Percentiles rank a stretch among this genome's conserved stretches.
Conservation (phyloP, 106 monocot genomes). For the Amphibolis antarctica region DNA sequence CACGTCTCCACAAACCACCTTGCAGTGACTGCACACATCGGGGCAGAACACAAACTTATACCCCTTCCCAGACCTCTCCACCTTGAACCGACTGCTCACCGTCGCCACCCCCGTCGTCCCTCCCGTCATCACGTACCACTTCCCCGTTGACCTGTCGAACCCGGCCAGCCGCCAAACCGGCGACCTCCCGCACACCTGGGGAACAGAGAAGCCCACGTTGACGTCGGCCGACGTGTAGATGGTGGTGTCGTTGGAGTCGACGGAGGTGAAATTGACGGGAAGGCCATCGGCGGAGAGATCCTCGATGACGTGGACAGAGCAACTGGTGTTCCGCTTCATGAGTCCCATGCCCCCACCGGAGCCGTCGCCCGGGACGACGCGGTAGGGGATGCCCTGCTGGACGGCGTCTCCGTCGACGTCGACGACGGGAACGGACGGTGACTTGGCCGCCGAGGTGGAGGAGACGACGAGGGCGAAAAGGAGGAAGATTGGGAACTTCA, state of each 20-base stretch:
- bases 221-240: constrained; percentile 16
- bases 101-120: constrained; percentile 14
- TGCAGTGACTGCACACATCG: constrained; percentile 24
- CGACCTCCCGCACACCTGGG: constrained; percentile 10
- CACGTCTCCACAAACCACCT: constrained; percentile 34
- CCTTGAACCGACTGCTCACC: constrained; percentile 40
- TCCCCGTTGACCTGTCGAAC: not conserved
- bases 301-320: constrained; percentile 37
- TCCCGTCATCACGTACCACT: constrained; percentile 23
- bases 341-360: constrained; percentile 25
- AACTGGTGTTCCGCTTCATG: not conserved
- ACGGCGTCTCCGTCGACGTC: constrained; percentile 24
- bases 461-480: constrained; percentile 5
- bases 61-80: constrained; percentile 12
- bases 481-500: not conserved
- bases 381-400: constrained; percentile 19
- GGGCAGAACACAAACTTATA: constrained; percentile 47
- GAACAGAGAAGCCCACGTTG: constrained; percentile 17
- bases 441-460: not conserved
- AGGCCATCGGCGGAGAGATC: constrained; percentile 12
- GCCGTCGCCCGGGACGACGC: constrained; percentile 28
- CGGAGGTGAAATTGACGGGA: constrained; percentile 28
- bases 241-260: constrained; percentile 3
- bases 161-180: constrained; percentile 27
- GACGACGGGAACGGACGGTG: constrained; percentile 6